A percentile compares a stretch with the other conserved stretches of the same genome.
phyloP scores from a whole-genome alignment of 495 filamentous ascomycete genomes.

The Chaetomidium leptoderma region DNA sequence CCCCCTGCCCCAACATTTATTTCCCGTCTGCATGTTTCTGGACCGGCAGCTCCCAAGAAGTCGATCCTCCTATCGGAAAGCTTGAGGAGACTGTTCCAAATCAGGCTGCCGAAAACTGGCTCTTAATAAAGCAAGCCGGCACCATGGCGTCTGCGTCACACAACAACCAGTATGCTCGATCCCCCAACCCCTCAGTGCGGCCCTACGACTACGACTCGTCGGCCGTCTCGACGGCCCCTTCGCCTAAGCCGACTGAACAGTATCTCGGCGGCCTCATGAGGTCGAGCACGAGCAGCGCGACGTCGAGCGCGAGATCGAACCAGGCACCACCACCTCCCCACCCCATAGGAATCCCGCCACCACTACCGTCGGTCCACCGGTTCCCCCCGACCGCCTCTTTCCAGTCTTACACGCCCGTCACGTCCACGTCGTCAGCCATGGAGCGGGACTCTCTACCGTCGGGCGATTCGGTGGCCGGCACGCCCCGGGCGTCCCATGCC shows the following conservation, averaged over 20 bases:
- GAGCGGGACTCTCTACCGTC: slow-evolving; percentile 53
- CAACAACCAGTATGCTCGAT: slow-evolving; percentile 50
- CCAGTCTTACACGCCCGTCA: slow-evolving; percentile 46
- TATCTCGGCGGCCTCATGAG: slow-evolving; percentile 48
- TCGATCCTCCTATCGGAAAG: slow-evolving; percentile 36
- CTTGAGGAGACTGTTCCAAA: slow-evolving; percentile 36
- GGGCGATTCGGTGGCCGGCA: slow-evolving; percentile 48
- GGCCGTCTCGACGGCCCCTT: slow-evolving; percentile 53
- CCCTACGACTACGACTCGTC: slow-evolving; percentile 57
- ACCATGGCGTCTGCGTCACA: slow-evolving; percentile 53
- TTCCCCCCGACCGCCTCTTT: slow-evolving; percentile 31
- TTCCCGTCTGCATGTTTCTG: slow-evolving; percentile 44
- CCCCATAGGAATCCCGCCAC: slow-evolving; percentile 42
- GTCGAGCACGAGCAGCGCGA: slow-evolving; percentile 26
- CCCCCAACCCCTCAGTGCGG: slow-evolving; percentile 49
- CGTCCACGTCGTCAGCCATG: slow-evolving; percentile 43
- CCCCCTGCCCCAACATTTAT: slow-evolving; percentile 21
- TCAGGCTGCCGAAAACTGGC: slow-evolving; percentile 30
- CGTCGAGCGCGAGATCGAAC: slow-evolving; percentile 35
- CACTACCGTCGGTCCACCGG: slow-evolving; percentile 37
- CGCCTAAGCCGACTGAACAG: slow-evolving; percentile 44
- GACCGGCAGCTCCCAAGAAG: slow-evolving; percentile 41
- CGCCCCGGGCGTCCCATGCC: slow-evolving; percentile 45
- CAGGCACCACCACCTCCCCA: slow-evolving; percentile 38
- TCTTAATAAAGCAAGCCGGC: slow-evolving; percentile 29